Base-by-base conservation (phyloP, 306 rosid genomes). In the Fragaria ananassa region DNA sequence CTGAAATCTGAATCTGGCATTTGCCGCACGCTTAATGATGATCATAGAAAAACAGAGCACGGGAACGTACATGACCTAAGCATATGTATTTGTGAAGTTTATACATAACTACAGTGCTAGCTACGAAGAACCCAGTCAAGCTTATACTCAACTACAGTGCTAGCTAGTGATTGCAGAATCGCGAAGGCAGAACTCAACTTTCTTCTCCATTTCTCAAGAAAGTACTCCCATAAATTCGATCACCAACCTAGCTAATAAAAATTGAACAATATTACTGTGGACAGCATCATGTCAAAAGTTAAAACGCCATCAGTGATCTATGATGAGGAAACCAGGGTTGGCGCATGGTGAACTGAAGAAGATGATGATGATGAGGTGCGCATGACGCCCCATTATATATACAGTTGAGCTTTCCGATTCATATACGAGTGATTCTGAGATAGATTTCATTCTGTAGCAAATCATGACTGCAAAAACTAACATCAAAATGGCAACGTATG, bases 1-100 rank as follows among this genome's bases (percentile, higher is more conserved):
- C 67, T 31, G 68, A 34, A 62, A 29, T 63, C 44, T 34, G 68
- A 63, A 8, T 63, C 68, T 63, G 68, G 68, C 68, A 63, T 63
- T 63, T 63, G 23, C 44, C 45, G 44, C 68, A 63, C 44, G 44
- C 68, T 63, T 31, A 23, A 8, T 60, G 37, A 60, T 21, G 34
- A 57, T 23, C 17, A n/a, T 21, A n/a, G 35, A 25, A 1, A 61
- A 41, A 62, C 15, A 17, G 10, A 61, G 44, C 11, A 60, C 65
- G 5, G 31, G 68, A 7, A 31, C 35, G 35, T 29, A 7, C 68
- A 34, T 63, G 44, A 63, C 11, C 68, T 63, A 63, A 6, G 45
- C 23, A 2, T 63, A 58, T 29, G 31, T 1, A 13, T 5, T 1
- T 8, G 45, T 34, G 8, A n/a, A 62, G 35, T 15, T 1, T 44